phyloP scores from a whole-genome alignment of 371 early-diverging fungal genomes.

The Lichtheimia ornata region DNA sequence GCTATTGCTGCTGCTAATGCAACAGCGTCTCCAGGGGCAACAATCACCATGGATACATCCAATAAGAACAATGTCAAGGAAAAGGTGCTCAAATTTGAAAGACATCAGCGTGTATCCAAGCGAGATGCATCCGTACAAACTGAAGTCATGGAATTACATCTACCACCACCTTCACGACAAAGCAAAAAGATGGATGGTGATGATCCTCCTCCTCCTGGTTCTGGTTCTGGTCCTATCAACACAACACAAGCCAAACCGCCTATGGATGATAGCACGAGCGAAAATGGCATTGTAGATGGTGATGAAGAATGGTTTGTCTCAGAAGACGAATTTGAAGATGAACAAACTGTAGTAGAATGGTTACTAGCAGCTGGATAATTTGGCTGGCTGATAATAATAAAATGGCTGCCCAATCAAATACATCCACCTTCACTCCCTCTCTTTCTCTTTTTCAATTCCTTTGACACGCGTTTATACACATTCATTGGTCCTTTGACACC shows the following conservation, averaged over 20 bases:
- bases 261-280: conserved; percentile 5
- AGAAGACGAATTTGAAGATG: conserved; percentile 23
- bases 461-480: not conserved
- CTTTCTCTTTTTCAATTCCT: not conserved
- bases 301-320: conserved; percentile 24
- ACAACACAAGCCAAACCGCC: no score
- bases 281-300: conserved; percentile 15
- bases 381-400: conserved; percentile 3
- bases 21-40: conserved; percentile 18
- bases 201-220: no score
- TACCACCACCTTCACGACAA: no score
- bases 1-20: conserved; percentile 32
- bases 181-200: no score
- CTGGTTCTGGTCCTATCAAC: no score
- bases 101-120: not conserved
- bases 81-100: not conserved
- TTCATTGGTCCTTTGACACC: not conserved
- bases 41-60: no score
- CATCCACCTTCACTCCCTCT: not conserved
- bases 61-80: not conserved
- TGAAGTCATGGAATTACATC: no score
- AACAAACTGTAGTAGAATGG: conserved; percentile 23
- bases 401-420: not conserved
- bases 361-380: conserved; percentile 13
- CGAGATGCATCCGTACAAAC: no score